Conservation (phyloP, 148 eudicot genomes). For the Dianthus caryophyllus region DNA sequence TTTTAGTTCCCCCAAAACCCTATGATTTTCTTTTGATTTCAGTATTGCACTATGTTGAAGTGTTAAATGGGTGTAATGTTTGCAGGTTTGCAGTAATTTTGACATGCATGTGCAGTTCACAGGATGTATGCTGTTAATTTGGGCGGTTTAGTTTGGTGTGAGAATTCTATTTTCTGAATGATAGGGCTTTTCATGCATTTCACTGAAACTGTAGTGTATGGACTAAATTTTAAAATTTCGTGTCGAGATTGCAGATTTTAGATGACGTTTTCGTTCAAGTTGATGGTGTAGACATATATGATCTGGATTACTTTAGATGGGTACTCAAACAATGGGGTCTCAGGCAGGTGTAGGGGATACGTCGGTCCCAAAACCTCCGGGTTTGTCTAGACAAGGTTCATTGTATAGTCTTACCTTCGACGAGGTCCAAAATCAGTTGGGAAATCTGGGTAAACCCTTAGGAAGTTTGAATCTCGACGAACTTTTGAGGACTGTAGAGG, state of each 20-base stretch:
- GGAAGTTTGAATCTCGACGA: constrained; percentile 92
- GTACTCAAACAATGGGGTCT: constrained; percentile 79
- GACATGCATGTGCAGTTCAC: constrained; percentile 29
- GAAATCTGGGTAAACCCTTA: constrained; percentile 88
- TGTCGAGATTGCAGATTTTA: constrained; percentile 16
- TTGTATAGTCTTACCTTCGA: constrained; percentile 84
- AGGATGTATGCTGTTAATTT: constrained; percentile 14
- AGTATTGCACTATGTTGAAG: constrained; percentile 11
- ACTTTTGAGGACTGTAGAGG: constrained; percentile 71
- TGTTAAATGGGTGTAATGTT: constrained; percentile 21
- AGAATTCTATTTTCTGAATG: constrained; percentile 15
- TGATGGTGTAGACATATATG: constrained; percentile 24
- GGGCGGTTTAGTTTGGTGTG: constrained; percentile 14
- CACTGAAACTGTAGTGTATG: constrained; percentile 1
- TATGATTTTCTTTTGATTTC: not conserved
- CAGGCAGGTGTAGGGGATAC: constrained; percentile 46
- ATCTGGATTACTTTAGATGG: constrained; percentile 42
- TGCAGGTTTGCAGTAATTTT: constrained; percentile 21
- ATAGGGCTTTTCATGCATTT: constrained; percentile 24
- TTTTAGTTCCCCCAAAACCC: constrained; percentile 13
- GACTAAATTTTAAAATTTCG: constrained; percentile 6
- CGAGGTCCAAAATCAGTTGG: constrained; percentile 86
- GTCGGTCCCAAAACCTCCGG: constrained; percentile 36
- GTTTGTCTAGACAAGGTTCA: constrained; percentile 60
- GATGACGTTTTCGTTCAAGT: not conserved